These are phyloP conservation scores for Starmerella powellii DNA, from an alignment of 805 yeast species.

Conservation along the genomic window DNA sequence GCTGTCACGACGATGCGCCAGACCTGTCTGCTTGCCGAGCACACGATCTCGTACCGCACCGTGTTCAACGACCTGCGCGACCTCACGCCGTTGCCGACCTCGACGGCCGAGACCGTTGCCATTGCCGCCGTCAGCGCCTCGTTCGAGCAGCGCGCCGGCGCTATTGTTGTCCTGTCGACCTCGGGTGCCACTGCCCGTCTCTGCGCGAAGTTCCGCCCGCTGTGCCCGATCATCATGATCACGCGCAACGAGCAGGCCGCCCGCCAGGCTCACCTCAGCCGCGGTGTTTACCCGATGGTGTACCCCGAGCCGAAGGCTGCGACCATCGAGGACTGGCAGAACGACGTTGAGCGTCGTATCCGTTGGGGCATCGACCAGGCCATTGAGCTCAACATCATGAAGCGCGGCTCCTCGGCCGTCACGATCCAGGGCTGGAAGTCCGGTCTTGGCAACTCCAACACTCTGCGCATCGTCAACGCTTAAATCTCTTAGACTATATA, in stretches of 20 bases:
- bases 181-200: slow-evolving; percentile 93
- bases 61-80: slow-evolving; percentile 79
- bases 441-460: slow-evolving; percentile 98
- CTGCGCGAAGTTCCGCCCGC: slow-evolving; percentile 94
- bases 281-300: slow-evolving; percentile 97
- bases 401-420: slow-evolving; percentile 77
- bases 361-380: slow-evolving; percentile 88
- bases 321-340: slow-evolving; percentile 71
- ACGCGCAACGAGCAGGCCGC: slow-evolving; percentile 92
- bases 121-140: slow-evolving; percentile 94
- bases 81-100: slow-evolving; percentile 76
- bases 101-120: slow-evolving; percentile 92
- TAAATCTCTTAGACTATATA: slow-evolving; percentile 3
- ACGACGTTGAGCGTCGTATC: slow-evolving; percentile 91
- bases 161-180: slow-evolving; percentile 90
- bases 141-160: slow-evolving; percentile 92
- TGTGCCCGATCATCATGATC: slow-evolving; percentile 93
- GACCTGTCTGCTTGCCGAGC: slow-evolving; percentile 91
- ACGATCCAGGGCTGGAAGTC: slow-evolving; percentile 98
- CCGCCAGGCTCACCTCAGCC: slow-evolving; percentile 88
- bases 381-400: slow-evolving; percentile 68
- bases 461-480: slow-evolving; percentile 58
- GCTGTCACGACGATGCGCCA: slow-evolving; percentile 99
- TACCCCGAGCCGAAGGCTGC: slow-evolving; percentile 47
- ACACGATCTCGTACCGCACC: slow-evolving; percentile 77